Base-by-base conservation (phyloP, 2,329 filamentous ascomycete genomes). In the Aureobasidium sp. region DNA sequence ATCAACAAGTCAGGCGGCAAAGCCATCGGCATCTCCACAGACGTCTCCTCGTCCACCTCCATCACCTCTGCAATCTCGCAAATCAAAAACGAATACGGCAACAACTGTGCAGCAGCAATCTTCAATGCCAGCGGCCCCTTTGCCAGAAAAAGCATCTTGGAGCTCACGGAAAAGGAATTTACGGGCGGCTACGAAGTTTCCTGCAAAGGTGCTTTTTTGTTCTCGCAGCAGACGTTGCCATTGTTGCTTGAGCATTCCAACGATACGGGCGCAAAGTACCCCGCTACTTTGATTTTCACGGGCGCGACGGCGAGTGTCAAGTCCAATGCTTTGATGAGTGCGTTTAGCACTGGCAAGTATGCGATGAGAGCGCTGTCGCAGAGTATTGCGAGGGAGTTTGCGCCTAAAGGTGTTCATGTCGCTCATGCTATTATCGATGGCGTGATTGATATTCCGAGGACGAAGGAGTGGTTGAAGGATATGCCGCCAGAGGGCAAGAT, bases 391-490 rank as follows among this genome's bases (percentile, higher is more conserved):
- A 83, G 88, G 62, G 91, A 96, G 72, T 96, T 94, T 73, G 89
- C 88, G 0, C 90, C 91, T 0, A 80, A 89, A 72, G 91, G 91
- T 2, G 83, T 96, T 1, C 91, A 96, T 73, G 87, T 96, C 1
- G 84, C 87, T 0, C 90, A 95, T 75, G 85, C 87, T 5, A 85
- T 96, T 64, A 87, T 95, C 61, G 91, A 96, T 70, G 91, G 90
- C 0, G 82, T 90, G 1, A 96, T 96, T 72, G 88, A 95, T 72
- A 91, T 89, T 60, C 88, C 89, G 0, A 79, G 83, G 65, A 88
- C 86, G 1, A 87, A 86, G 72, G 81, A 80, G 41, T 86, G 76
- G 75, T 71, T 81, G 61, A 81, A 82, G 70, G 76, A 80, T 42
- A 76, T 81, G 64, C 78, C 79, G 25, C 76, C 81, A 6, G 85